Evolutionary conservation across 2,329 filamentous ascomycete genomes (phyloP).

Genomic region (Trichoderma pleuroti): DNA sequence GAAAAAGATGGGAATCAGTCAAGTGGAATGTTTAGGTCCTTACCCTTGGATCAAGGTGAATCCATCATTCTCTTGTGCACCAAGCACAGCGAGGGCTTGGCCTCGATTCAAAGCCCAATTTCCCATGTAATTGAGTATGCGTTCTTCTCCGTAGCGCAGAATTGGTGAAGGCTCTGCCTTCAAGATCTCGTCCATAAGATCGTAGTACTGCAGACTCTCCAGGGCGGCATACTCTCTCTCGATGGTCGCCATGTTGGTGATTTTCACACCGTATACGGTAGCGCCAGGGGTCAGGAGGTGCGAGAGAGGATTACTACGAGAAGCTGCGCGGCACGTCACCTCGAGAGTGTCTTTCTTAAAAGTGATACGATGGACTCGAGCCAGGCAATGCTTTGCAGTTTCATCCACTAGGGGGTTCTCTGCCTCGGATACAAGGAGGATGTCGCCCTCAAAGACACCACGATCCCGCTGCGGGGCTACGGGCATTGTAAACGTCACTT

Average conservation of each 20-base stretch:
- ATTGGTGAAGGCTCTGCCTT: slow-evolving; percentile 87
- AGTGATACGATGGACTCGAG: slow-evolving; percentile 74
- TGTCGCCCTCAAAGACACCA: slow-evolving; percentile 76
- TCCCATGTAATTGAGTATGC: slow-evolving; percentile 63
- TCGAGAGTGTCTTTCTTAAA: slow-evolving; percentile 80
- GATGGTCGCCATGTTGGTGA: slow-evolving; percentile 89
- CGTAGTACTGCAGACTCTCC: slow-evolving; percentile 89
- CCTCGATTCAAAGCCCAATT: slow-evolving; percentile 84
- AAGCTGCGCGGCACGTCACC: slow-evolving; percentile 79
- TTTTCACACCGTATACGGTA: slow-evolving; percentile 71
- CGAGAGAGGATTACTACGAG: slow-evolving; percentile 58
- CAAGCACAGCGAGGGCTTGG: slow-evolving; percentile 87
- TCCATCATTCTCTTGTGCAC: slow-evolving; percentile 90
- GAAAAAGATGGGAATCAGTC: neutral
- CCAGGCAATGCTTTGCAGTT: slow-evolving; percentile 74
- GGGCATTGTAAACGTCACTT: slow-evolving; percentile 81
- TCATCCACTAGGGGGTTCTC: slow-evolving; percentile 65
- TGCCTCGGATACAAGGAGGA: slow-evolving; percentile 77
- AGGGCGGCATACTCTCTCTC: slow-evolving; percentile 94
- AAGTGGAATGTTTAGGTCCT: slow-evolving; percentile 23
- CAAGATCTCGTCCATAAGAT: slow-evolving; percentile 88
- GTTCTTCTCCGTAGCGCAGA: slow-evolving; percentile 73
- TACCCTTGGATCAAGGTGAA: slow-evolving; percentile 94
- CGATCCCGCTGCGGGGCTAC: slow-evolving; percentile 67
- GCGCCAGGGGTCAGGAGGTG: slow-evolving; percentile 64